Percentiles rank a stretch among this genome's conserved stretches.
Conservation (phyloP, 768 basidiomycete species). For the Chalciporus sphaerocephalus region DNA sequence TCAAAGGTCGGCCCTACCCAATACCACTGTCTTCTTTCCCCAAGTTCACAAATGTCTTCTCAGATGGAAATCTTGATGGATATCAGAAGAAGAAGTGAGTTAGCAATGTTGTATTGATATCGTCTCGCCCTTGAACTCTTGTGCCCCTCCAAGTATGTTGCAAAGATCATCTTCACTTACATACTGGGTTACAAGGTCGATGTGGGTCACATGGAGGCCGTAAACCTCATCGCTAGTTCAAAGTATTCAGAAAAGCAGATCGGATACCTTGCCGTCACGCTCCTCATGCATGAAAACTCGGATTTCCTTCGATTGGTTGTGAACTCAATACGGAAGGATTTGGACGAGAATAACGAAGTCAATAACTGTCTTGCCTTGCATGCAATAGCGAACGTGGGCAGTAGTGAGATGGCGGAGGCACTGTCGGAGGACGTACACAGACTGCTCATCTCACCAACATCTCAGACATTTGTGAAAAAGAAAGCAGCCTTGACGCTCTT, state of each 20-base stretch:
- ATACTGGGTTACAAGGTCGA: conserved; percentile 99
- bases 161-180: conserved; percentile 98
- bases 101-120: conserved; percentile 7
- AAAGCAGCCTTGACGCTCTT: conserved; percentile 94
- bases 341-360: conserved; percentile 91
- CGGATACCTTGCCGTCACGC: conserved; percentile 93
- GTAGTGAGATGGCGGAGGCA: conserved; percentile 97
- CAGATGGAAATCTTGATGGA: conserved; percentile 82
- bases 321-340: conserved; percentile 96
- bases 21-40: background rate
- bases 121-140: conserved; percentile 15
- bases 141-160: conserved; percentile 74
- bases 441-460: conserved; percentile 90
- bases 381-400: conserved; percentile 97
- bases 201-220: conserved; percentile 98
- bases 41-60: conserved; percentile 5
- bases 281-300: conserved; percentile 98
- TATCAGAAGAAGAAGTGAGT: conserved; percentile 91
- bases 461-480: conserved; percentile 94
- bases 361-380: conserved; percentile 96
- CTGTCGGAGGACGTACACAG: conserved; percentile 92
- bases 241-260: conserved; percentile 99
- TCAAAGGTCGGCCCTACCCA: conserved; percentile 65
- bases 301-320: conserved; percentile 95
- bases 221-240: conserved; percentile 90